Conservation (phyloP, 2,329 filamentous ascomycete species). For the Thyridium curvatum region DNA sequence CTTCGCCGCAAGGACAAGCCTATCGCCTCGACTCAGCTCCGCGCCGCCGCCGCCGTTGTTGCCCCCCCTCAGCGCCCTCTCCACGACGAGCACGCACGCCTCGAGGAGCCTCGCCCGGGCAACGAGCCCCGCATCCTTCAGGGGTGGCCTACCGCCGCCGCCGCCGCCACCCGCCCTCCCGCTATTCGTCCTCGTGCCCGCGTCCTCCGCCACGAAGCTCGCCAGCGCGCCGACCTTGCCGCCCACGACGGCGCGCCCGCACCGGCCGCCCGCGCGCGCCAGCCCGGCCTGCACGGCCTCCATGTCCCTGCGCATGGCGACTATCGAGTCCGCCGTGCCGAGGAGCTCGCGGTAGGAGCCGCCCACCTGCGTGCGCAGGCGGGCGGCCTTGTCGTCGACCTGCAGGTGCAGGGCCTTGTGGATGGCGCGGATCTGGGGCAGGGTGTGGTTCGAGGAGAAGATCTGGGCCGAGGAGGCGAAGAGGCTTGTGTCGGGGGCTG, state of each 20-base stretch:
- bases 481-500: slow-evolving; percentile 37
- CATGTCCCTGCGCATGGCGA: slow-evolving; percentile 79
- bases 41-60: slow-evolving; percentile 21
- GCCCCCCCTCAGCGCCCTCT: slow-evolving; percentile 42
- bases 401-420: slow-evolving; percentile 53
- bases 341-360: slow-evolving; percentile 80
- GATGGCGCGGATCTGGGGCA: slow-evolving; percentile 58
- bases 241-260: slow-evolving; percentile 66
- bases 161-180: slow-evolving; percentile 5
- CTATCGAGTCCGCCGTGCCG: slow-evolving; percentile 88
- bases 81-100: slow-evolving; percentile 42
- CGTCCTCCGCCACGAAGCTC: slow-evolving; percentile 29
- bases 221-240: slow-evolving; percentile 55
- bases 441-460: slow-evolving; percentile 47
- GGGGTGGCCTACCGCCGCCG: neutral
- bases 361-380: slow-evolving; percentile 58
- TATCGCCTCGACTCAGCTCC: slow-evolving; percentile 33
- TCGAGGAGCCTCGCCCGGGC: slow-evolving; percentile 45
- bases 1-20: slow-evolving; percentile 58
- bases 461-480: slow-evolving; percentile 46
- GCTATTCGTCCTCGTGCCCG: slow-evolving; percentile 14
- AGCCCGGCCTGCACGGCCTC: slow-evolving; percentile 66
- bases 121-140: slow-evolving; percentile 8
- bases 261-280: slow-evolving; percentile 65
- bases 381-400: slow-evolving; percentile 56